Conservation (phyloP, 2,329 filamentous ascomycete genomes). For the Claviceps capensis region DNA sequence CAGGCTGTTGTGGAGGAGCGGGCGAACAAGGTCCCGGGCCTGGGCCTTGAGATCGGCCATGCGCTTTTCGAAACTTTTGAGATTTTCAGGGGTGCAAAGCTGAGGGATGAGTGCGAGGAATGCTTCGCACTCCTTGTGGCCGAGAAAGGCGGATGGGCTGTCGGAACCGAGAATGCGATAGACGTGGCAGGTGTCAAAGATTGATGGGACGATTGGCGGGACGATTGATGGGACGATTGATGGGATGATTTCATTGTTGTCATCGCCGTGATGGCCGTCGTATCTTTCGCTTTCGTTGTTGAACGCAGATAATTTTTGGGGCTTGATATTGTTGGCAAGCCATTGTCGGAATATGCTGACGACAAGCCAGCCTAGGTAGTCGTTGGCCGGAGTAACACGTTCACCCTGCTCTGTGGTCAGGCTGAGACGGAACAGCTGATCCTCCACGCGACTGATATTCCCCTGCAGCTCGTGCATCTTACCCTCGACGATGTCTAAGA, state of each 20-base stretch:
- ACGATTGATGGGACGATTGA: constrained; percentile 27
- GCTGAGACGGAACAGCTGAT: too few relatives aligned
- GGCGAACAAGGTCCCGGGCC: too few relatives aligned
- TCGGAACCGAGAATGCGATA: constrained; percentile 61
- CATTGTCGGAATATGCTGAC: constrained; percentile 60
- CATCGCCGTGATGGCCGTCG: background rate
- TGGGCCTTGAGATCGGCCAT: too few relatives aligned
- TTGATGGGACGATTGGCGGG: constrained; percentile 39
- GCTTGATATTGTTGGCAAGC: constrained; percentile 49
- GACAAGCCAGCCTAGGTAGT: constrained; percentile 81
- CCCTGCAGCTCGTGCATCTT: too few relatives aligned
- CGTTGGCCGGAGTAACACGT: constrained; percentile 63
- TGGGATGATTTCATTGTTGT: constrained; percentile 17
- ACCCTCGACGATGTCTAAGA: too few relatives aligned
- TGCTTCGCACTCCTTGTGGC: too few relatives aligned
- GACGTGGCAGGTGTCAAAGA: constrained; percentile 53
- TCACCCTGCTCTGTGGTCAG: constrained; percentile 47
- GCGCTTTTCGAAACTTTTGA: too few relatives aligned
- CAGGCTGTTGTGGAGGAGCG: too few relatives aligned
- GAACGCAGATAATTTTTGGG: constrained; percentile 33
- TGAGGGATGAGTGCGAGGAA: too few relatives aligned
- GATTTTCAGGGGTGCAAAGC: too few relatives aligned
- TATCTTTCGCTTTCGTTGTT: constrained; percentile 11
- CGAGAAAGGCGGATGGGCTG: too few relatives aligned
- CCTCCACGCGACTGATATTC: too few relatives aligned